phyloP scores from a whole-genome alignment of 257 asterid genomes.

The Salvia hispanica region DNA sequence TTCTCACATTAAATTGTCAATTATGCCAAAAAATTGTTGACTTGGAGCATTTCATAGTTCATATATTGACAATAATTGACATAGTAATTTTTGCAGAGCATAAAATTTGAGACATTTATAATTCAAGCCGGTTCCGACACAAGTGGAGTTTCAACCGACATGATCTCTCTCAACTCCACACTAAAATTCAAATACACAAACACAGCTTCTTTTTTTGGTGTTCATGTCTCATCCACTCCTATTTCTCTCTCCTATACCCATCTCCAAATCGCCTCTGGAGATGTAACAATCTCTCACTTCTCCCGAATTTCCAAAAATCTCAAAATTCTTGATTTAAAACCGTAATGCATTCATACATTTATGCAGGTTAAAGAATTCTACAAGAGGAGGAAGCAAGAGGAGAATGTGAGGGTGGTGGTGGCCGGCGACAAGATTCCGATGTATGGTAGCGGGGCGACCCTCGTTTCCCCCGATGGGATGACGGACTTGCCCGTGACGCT shows the following conservation, averaged over 20 bases:
- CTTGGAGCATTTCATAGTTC: too few relatives aligned
- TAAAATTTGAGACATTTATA: conserved; percentile 53
- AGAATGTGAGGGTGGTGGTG: conserved; percentile 47
- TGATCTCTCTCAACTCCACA: conserved; percentile 70
- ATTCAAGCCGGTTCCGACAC: conserved; percentile 75
- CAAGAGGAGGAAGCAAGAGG: conserved; percentile 53
- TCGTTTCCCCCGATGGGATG: conserved; percentile 59
- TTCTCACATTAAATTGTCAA: too few relatives aligned
- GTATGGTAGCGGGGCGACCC: conserved; percentile 72
- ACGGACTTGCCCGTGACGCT: conserved; percentile 56
- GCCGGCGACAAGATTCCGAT: conserved; percentile 69
- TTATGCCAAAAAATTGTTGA: too few relatives aligned
- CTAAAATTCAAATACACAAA: conserved; percentile 56
- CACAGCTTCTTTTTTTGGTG: conserved; percentile 67
- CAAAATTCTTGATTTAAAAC: too few relatives aligned
- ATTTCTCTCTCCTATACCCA: conserved; percentile 52
- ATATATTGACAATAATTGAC: too few relatives aligned
- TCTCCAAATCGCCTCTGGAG: conserved; percentile 59
- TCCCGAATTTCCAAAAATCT: too few relatives aligned
- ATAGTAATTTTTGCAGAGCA: conserved; percentile 42
- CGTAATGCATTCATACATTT: conserved; percentile 15
- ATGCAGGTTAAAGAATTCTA: conserved; percentile 67
- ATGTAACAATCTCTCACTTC: conserved; percentile 35
- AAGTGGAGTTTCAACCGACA: conserved; percentile 71
- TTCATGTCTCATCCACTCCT: conserved; percentile 69